phyloP scores from a whole-genome alignment of 2,329 filamentous ascomycete genomes.

The Colletotrichum ledebouriae region DNA sequence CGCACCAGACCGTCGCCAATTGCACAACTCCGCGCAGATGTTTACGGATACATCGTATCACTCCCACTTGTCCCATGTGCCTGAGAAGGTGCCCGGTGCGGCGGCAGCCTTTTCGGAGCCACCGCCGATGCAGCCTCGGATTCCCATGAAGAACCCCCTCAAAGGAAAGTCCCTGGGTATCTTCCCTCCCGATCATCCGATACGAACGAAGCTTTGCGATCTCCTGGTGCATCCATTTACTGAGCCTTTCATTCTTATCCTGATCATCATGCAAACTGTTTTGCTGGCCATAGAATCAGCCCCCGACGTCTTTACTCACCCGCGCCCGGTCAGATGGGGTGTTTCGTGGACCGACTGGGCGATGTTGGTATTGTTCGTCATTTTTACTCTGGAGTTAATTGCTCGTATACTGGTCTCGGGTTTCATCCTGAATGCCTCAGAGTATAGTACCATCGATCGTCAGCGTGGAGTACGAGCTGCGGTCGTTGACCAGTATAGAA shows the following conservation, averaged over 20 bases:
- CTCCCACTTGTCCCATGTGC: conserved; percentile 60
- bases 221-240: conserved; percentile 87
- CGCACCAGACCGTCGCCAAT: conserved; percentile 64
- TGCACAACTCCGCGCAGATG: conserved; percentile 51
- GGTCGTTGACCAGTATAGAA: conserved; percentile 80
- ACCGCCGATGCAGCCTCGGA: conserved; percentile 49
- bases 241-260: conserved; percentile 85
- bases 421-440: conserved; percentile 88
- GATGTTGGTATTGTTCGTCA: conserved; percentile 83
- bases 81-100: conserved; percentile 60
- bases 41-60: conserved; percentile 64
- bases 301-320: conserved; percentile 75
- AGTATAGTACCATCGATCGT: conserved; percentile 92
- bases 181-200: conserved; percentile 81
- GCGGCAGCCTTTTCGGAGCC: conserved; percentile 50
- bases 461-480: conserved; percentile 80
- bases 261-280: conserved; percentile 90
- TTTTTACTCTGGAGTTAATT: conserved; percentile 90
- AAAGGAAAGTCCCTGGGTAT: conserved; percentile 88
- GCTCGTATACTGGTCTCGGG: conserved; percentile 93
- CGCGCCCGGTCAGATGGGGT: conserved; percentile 76
- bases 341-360: conserved; percentile 79
- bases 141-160: conserved; percentile 77
- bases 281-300: conserved; percentile 89
- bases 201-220: conserved; percentile 83